Evolutionary conservation across 306 rosid species (phyloP), one percentile per base, ranked within the genome.

Genomic region (Vigna angularis): DNA sequence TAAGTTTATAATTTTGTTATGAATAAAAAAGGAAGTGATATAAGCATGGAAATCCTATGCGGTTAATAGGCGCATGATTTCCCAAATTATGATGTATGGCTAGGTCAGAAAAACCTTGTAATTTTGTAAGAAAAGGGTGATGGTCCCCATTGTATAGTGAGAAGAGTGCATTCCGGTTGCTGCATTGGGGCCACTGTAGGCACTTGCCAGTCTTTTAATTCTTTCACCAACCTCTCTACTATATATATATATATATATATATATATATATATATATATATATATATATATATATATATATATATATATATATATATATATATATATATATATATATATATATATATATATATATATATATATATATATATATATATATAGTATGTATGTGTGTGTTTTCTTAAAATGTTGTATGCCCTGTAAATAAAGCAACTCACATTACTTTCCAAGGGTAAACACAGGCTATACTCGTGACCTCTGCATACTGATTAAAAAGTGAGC

Each of bases 161-260:
- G 89, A 87, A 72, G 75, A 79, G 70, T 71, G 85, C 79, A 57
- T 75, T 85, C 75, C 67, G 75, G 45, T 64, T 72, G 77, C 82
- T 74, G 58, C 14, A 55, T 24, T 79, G 47, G 83, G 66, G 66
- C 70, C 83, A 26, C 79, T 58, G 59, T 73, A 71, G 44, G 57
- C 64, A 56, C 74, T 76, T 85, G 73, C 17, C 70, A 56, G 16
- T 9, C 57, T 81, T 77, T 67, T 28, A 81, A 73, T 70, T 61
- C 73, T 47, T 51, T 32, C 80, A 77, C 66, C 85, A 30, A 81
- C 81, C 81, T 10, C 72, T 62, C 17, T 75, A 75, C 40, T n/a
- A 30, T 30, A 30, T 30, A 30, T 30, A 30, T 30, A 30, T 30
- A 30, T 30, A 30, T 30, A 30, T 30, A 30, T 30, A 28, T 28